These are phyloP conservation scores for Haplosporangium sp. DNA, from an alignment of 371 early-diverging fungal genomes.

Conservation along the genomic window DNA sequence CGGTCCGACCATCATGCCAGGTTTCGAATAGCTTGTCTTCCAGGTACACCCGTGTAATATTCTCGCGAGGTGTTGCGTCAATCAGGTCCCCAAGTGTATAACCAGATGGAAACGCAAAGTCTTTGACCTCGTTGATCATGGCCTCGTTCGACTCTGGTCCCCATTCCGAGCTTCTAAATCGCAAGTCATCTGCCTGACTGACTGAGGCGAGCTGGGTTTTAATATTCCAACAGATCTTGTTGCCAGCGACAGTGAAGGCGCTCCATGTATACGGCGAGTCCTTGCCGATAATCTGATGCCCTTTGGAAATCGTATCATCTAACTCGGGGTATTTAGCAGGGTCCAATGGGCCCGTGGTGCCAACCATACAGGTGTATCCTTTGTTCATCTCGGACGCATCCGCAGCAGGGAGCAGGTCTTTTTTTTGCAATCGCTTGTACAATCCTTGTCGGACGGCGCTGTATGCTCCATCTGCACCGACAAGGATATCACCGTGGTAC, in stretches of 20 bases:
- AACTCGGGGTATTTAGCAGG: conserved; percentile 20
- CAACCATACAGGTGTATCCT: conserved; percentile 17
- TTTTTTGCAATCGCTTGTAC: conserved; percentile 11
- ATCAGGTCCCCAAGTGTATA: conserved; percentile 6
- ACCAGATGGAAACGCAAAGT: conserved; percentile 4
- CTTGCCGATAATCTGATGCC: conserved; percentile 11
- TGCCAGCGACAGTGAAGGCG: conserved; percentile 19
- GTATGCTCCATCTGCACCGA: conserved; percentile 39
- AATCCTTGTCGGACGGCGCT: conserved; percentile 32
- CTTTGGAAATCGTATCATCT: conserved; percentile 15
- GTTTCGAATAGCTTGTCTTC: no score
- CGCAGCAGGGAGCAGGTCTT: conserved; percentile 6
- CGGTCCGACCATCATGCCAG: no score
- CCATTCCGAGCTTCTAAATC: conserved; percentile 8
- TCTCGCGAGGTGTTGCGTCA: not conserved
- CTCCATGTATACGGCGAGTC: conserved; percentile 17
- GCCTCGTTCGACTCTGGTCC: conserved; percentile 9
- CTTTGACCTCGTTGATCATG: not conserved
- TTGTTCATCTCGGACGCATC: conserved; percentile 13
- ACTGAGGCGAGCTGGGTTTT: conserved; percentile 5
- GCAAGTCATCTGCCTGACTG: not conserved
- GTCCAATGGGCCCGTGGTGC: conserved; percentile 22
- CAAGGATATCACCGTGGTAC: conserved; percentile 32
- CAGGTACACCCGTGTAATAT: no score
- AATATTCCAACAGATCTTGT: conserved; percentile 17